Evolutionary conservation across 495 filamentous ascomycete genomes (phyloP).

Genomic region (Neurospora sp.): DNA sequence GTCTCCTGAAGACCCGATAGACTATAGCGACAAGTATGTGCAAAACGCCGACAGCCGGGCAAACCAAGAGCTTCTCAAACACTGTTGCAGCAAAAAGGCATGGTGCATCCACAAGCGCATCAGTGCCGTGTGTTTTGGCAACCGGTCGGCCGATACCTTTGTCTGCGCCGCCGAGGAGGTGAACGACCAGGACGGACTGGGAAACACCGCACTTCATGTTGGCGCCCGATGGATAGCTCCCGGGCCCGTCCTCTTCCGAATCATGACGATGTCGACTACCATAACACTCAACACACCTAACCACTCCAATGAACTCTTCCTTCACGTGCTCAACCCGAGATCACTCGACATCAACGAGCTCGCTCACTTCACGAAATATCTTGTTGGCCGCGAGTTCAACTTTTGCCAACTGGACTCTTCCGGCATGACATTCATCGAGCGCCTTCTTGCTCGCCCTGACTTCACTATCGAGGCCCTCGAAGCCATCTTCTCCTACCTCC

Average conservation of each 20-base stretch:
- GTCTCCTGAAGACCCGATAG: neutral
- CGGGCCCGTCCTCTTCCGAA: conserved; percentile 4
- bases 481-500: neutral
- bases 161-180: conserved; percentile 5
- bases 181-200: conserved; percentile 5
- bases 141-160: conserved; percentile 3
- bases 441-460: neutral
- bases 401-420: conserved; percentile 1
- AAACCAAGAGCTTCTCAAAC: conserved; percentile 7
- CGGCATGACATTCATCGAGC: neutral
- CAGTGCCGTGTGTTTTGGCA: conserved; percentile 1
- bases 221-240: conserved; percentile 10
- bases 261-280: neutral
- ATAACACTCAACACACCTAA: neutral
- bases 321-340: conserved; percentile 7
- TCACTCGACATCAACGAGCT: neutral
- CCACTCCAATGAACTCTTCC: conserved; percentile 8
- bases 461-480: conserved; percentile 4
- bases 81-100: conserved; percentile 6
- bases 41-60: neutral
- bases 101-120: conserved; percentile 13
- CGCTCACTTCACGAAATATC: neutral
- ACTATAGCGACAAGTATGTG: neutral
- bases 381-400: neutral
- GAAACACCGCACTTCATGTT: conserved; percentile 8